Conservation (phyloP, 192 early-diverging fungal genomes). For the Lunasporangiospora selenospora region DNA sequence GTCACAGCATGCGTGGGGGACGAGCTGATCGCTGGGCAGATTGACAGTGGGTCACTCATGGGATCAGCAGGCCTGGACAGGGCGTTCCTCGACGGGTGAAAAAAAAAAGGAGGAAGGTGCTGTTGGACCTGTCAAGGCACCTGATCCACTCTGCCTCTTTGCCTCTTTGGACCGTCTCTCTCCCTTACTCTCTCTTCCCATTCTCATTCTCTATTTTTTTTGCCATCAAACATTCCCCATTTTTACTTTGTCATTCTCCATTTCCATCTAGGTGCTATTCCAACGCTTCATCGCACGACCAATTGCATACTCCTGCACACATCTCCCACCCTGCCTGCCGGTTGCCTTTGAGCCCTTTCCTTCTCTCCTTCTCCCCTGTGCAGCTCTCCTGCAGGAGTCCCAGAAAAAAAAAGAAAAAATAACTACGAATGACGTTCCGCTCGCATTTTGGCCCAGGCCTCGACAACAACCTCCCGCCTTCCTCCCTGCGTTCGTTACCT, state of each 20-base stretch:
- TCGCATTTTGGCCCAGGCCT: not conserved
- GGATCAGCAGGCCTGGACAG: not conserved
- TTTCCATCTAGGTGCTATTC: not conserved
- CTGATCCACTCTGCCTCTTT: not conserved
- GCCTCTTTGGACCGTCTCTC: not conserved
- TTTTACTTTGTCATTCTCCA: not conserved
- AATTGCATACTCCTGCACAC: not conserved
- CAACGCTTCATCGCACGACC: not conserved
- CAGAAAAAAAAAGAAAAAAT: not conserved
- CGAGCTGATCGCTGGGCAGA: too few relatives aligned
- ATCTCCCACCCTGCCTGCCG: too few relatives aligned
- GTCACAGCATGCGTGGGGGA: too few relatives aligned
- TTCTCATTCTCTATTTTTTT: not conserved
- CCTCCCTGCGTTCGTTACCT: not conserved
- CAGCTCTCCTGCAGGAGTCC: not conserved
- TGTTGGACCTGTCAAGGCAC: not conserved
- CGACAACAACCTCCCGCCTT: not conserved
- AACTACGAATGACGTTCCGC: not conserved
- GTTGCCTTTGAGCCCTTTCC: too few relatives aligned
- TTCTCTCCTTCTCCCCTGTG: not conserved
- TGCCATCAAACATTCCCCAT: too few relatives aligned
- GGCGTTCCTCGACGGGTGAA: too few relatives aligned
- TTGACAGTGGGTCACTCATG: too few relatives aligned
- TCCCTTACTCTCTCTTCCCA: not conserved
- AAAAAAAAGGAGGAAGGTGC: too few relatives aligned